Percentiles rank a stretch among this genome's conserved stretches.
phyloP scores from a whole-genome alignment of 805 yeast genomes.

The Kodamaea laetipori region DNA sequence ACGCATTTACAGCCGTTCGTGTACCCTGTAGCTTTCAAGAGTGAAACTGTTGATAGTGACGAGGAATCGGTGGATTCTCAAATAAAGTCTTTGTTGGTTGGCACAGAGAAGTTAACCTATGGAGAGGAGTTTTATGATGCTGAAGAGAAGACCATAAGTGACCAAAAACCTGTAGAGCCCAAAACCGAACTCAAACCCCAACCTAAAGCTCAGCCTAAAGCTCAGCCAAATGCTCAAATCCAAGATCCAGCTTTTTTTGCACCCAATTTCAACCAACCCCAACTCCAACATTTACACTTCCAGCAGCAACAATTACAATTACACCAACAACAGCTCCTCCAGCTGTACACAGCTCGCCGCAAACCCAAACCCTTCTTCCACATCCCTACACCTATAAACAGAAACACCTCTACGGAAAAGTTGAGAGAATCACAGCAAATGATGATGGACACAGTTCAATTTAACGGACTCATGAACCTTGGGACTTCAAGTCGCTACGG shows the following conservation, averaged over 20 bases:
- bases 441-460: constrained; percentile 26
- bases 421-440: constrained; percentile 23
- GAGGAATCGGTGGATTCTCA: constrained; percentile 16
- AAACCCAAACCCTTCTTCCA: constrained; percentile 21
- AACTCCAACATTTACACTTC: background rate
- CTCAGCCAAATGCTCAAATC: background rate
- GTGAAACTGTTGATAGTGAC: constrained; percentile 8
- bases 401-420: constrained; percentile 13
- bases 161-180: too few species aligned
- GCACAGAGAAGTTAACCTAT: constrained; percentile 20
- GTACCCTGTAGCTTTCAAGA: background rate
- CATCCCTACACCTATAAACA: constrained; percentile 21
- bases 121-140: constrained; percentile 14
- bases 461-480: constrained; percentile 18
- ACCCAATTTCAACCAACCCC: background rate
- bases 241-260: constrained; percentile 1
- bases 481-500: constrained; percentile 18
- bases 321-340: background rate
- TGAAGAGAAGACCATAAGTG: background rate
- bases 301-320: constrained; percentile 2
- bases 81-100: constrained; percentile 18
- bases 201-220: background rate
- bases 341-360: background rate
- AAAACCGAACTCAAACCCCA: too few species aligned
- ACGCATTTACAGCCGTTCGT: constrained; percentile 7